Percentiles rank a stretch among this genome's conserved stretches.
Conservation (phyloP, 1,284 basidiomycete genomes). For the Anthracocystis panici-leucophaei region DNA sequence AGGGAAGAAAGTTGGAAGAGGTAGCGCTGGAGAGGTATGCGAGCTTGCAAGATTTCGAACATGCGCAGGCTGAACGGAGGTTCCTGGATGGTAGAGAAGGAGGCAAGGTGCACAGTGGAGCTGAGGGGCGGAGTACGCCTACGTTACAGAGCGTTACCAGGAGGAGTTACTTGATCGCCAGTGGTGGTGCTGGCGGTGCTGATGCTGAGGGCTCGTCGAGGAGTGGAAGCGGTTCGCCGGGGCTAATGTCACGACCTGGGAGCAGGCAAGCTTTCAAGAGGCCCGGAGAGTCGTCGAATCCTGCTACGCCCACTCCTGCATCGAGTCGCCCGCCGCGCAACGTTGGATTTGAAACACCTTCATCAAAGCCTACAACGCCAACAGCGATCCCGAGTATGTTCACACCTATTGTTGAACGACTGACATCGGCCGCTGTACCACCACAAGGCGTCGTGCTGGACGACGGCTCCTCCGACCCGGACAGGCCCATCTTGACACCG, state of each 20-base stretch:
- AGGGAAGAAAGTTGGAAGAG: slow-evolving; percentile 79
- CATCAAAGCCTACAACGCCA: slow-evolving; percentile 46
- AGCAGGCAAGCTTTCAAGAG: slow-evolving; percentile 53
- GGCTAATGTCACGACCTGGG: slow-evolving; percentile 19
- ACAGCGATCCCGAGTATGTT: slow-evolving; percentile 53
- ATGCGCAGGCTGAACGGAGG: slow-evolving; percentile 85
- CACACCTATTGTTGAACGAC: slow-evolving; percentile 33
- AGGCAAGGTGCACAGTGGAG: slow-evolving; percentile 71
- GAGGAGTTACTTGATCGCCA: slow-evolving; percentile 46
- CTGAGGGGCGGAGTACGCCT: slow-evolving; percentile 68
- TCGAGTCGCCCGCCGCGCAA: slow-evolving; percentile 28
- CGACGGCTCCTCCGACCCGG: slow-evolving; percentile 24
- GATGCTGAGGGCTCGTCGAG: slow-evolving; percentile 8
- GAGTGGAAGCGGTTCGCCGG: slow-evolving; percentile 16
- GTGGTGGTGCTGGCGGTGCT: slow-evolving; percentile 10
- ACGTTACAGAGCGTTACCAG: slow-evolving; percentile 34
- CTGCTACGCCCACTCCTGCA: slow-evolving; percentile 38
- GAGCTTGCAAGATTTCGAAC: slow-evolving; percentile 81
- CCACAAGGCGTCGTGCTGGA: slow-evolving; percentile 21
- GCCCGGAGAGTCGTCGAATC: slow-evolving; percentile 47
- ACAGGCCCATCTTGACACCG: slow-evolving; percentile 65
- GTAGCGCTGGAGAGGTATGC: slow-evolving; percentile 79
- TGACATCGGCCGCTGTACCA: neutral
- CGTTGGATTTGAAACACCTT: slow-evolving; percentile 42
- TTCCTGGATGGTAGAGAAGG: slow-evolving; percentile 82